These are phyloP conservation scores for Microcyclosporella mali DNA, from an alignment of 2,329 filamentous ascomycete genomes.

Conservation along the genomic window DNA sequence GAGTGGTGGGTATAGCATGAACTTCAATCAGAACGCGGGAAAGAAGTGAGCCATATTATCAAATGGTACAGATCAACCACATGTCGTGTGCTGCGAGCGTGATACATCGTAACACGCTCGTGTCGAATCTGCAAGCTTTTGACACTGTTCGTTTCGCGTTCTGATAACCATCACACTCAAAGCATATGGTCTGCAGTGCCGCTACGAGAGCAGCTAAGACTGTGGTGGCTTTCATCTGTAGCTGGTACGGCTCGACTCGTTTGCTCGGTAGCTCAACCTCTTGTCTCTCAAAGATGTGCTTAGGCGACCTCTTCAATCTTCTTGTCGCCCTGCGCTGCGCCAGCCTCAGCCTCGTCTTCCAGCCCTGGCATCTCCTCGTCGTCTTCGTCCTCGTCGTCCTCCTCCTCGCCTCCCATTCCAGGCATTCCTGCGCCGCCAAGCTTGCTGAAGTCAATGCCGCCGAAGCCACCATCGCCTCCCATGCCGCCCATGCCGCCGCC, in stretches of 20 bases:
- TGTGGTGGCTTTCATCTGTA: no score
- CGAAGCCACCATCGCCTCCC: conserved; percentile 41
- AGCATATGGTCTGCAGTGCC: no score
- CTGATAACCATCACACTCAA: no score
- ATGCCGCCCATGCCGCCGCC: conserved; percentile 22
- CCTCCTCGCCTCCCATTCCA: conserved; percentile 33
- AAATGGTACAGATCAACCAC: no score
- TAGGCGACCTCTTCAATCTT: conserved; percentile 46
- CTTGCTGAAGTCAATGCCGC: conserved; percentile 37
- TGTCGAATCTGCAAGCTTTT: no score
- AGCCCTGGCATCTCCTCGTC: conserved; percentile 70
- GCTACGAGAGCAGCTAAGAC: no score
- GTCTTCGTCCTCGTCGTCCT: conserved; percentile 50
- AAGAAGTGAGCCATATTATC: conserved; percentile 9
- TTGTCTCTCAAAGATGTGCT: not conserved
- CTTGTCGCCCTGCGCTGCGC: conserved; percentile 29
- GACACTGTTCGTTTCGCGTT: no score
- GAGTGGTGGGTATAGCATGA: conserved; percentile 89
- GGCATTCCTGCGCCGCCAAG: conserved; percentile 53
- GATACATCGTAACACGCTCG: no score
- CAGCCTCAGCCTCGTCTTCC: conserved; percentile 48
- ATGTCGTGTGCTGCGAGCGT: no score
- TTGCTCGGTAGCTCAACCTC: no score
- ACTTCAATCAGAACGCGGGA: conserved; percentile 55
- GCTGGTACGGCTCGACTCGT: no score